phyloP scores from a whole-genome alignment of 2,329 filamentous ascomycete species.

The Corynespora cassiicola region DNA sequence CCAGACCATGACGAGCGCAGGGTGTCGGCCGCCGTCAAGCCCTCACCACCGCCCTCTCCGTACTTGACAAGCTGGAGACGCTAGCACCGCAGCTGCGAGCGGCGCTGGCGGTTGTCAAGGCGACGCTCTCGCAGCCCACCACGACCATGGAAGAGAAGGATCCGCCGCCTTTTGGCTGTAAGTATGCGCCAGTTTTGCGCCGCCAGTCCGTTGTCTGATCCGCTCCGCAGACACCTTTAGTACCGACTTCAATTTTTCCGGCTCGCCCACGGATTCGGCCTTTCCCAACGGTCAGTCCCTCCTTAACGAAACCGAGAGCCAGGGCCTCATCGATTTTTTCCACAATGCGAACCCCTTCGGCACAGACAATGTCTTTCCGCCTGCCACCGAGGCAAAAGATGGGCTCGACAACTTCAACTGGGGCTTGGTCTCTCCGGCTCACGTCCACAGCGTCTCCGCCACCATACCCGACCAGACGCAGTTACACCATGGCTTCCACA shows the following conservation, averaged over 20 bases:
- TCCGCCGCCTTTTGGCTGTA: conserved; percentile 44
- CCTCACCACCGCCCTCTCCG: conserved; percentile 3
- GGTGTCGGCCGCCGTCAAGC: conserved; percentile 5
- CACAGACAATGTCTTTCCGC: conserved; percentile 18
- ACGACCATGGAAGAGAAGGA: conserved; percentile 46
- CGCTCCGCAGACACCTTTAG: conserved; percentile 32
- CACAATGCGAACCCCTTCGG: conserved; percentile 35
- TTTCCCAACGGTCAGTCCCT: conserved; percentile 33
- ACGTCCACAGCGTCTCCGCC: conserved; percentile 40
- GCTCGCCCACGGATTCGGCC: conserved; percentile 12
- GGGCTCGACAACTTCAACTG: conserved; percentile 33
- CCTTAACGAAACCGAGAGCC: conserved; percentile 38
- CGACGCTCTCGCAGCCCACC: conserved; percentile 29
- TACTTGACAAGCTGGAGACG: conserved; percentile 36
- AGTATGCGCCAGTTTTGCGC: conserved; percentile 4
- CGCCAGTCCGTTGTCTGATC: conserved; percentile 12
- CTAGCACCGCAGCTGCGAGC: conserved; percentile 26
- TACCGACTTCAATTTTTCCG: conserved; percentile 29
- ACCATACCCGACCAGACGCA: conserved; percentile 42
- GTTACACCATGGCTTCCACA: conserved; percentile 32
- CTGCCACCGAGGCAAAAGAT: conserved; percentile 27
- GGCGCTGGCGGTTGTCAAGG: conserved; percentile 31
- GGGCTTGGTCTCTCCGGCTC: conserved; percentile 36
- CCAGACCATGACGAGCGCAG: conserved; percentile 7
- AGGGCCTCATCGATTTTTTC: conserved; percentile 42